Evolutionary conservation across 352 stramenopile species (phyloP).

Genomic region (Saprolegnia parasitica): DNA sequence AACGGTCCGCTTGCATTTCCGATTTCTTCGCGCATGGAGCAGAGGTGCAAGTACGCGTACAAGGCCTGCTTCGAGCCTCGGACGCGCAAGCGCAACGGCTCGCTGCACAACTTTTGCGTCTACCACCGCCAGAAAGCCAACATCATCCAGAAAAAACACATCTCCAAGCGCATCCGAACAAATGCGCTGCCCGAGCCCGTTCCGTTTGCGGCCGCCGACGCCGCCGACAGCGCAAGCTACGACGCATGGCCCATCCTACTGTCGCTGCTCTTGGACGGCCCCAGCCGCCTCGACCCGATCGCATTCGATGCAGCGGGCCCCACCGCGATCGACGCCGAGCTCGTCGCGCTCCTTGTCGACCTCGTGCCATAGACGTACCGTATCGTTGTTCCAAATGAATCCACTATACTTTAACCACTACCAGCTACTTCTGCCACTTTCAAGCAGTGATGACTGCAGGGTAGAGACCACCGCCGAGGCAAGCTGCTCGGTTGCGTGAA

Average conservation of each 20-base stretch:
- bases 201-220: too few species aligned
- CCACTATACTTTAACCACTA: neutral
- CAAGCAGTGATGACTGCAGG: too few species aligned
- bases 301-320: neutral
- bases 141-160: constrained; percentile 5
- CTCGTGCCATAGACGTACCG: neutral
- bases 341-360: neutral
- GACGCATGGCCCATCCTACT: too few species aligned
- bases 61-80: neutral
- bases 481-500: too few species aligned
- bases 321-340: neutral
- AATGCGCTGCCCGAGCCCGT: too few species aligned
- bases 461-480: too few species aligned
- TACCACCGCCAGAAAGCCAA: constrained; percentile 4
- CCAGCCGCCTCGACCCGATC: neutral
- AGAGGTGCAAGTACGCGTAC: constrained; percentile 1
- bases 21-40: neutral
- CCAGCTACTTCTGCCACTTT: too few species aligned
- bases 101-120: constrained; percentile 1
- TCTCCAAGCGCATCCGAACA: neutral
- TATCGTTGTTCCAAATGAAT: too few species aligned
- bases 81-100: neutral
- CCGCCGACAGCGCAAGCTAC: too few species aligned
- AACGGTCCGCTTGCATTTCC: neutral
- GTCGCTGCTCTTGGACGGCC: neutral